Conservation (phyloP, 2,329 filamentous ascomycete species). For the Xylariaceae sp. region DNA sequence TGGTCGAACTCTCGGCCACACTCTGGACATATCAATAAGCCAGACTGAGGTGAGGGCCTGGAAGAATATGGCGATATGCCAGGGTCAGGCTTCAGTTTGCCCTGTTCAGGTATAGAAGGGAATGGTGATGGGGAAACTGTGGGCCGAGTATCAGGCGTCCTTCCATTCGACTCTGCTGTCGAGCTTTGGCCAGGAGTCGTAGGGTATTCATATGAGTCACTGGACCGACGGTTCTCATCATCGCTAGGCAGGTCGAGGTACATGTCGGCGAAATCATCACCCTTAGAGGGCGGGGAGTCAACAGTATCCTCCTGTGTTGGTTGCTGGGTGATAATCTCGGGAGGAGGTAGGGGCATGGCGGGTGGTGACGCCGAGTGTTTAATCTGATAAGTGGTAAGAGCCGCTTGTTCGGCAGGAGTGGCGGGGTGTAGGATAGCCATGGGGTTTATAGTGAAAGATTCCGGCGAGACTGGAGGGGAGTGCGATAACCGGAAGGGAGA, state of each 20-base stretch:
- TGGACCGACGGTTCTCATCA: slow-evolving; percentile 38
- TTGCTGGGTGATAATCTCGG: slow-evolving; percentile 34
- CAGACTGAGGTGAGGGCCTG: slow-evolving; percentile 33
- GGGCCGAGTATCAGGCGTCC: slow-evolving; percentile 43
- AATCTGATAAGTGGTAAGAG: slow-evolving; percentile 44
- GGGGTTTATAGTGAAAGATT: slow-evolving; percentile 41
- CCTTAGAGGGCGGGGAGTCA: slow-evolving; percentile 24
- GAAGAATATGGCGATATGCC: slow-evolving; percentile 39
- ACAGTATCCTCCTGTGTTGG: slow-evolving; percentile 28
- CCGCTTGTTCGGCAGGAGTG: slow-evolving; percentile 42
- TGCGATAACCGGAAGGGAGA: slow-evolving; percentile 38
- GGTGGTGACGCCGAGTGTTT: slow-evolving; percentile 43
- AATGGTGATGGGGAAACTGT: slow-evolving; percentile 43
- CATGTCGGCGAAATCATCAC: slow-evolving; percentile 33
- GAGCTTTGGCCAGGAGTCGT: slow-evolving; percentile 41
- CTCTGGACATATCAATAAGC: slow-evolving; percentile 47
- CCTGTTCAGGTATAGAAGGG: slow-evolving; percentile 29
- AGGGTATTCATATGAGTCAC: slow-evolving; percentile 41
- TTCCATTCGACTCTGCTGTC: slow-evolving; percentile 40
- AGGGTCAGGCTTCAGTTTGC: slow-evolving; percentile 36
- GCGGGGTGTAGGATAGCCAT: slow-evolving; percentile 44
- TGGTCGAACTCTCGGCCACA: slow-evolving; percentile 60
- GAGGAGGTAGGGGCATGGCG: slow-evolving; percentile 34
- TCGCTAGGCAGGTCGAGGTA: slow-evolving; percentile 41
- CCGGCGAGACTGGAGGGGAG: slow-evolving; percentile 39